A percentile compares a stretch with the other conserved stretches of the same genome.
Evolutionary conservation across 2,329 filamentous ascomycete species (phyloP).

Genomic region (Aspergillus fijiensis): DNA sequence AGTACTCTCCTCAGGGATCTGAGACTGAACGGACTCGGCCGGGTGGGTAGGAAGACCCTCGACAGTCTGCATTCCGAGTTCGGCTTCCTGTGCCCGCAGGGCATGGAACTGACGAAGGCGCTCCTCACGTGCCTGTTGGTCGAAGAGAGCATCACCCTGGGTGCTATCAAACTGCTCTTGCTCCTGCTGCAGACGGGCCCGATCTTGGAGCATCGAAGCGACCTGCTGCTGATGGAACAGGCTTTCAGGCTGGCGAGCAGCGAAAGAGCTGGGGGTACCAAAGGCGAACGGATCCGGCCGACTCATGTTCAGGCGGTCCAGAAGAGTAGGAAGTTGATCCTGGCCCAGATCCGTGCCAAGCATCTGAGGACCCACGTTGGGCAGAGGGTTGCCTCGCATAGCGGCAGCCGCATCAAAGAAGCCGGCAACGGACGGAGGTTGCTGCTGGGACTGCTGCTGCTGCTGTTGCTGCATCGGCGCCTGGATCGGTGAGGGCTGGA

Average conservation of each 20-base stretch:
- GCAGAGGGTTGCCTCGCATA: constrained; percentile 45
- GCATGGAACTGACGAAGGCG: constrained; percentile 82
- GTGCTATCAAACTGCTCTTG: constrained; percentile 55
- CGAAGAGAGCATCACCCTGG: constrained; percentile 47
- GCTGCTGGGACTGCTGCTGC: constrained; percentile 34
- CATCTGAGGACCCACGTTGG: constrained; percentile 38
- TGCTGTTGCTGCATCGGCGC: constrained; percentile 58
- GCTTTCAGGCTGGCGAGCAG: constrained; percentile 46
- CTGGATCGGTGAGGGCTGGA: constrained; percentile 60
- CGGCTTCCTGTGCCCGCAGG: constrained; percentile 70
- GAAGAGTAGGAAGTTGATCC: constrained; percentile 66
- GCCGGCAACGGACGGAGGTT: constrained; percentile 56
- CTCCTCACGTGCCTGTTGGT: constrained; percentile 58
- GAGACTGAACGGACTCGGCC: constrained; percentile 25
- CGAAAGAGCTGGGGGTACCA: constrained; percentile 46
- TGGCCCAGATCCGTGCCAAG: constrained; percentile 58
- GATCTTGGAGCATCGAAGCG: constrained; percentile 60
- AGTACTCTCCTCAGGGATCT: constrained; percentile 26
- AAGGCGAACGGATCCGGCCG: constrained; percentile 53
- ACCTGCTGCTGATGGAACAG: constrained; percentile 57
- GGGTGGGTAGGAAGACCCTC: constrained; percentile 46
- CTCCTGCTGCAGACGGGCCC: constrained; percentile 60
- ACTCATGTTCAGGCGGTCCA: constrained; percentile 65
- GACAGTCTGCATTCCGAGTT: constrained; percentile 36
- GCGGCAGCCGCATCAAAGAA: constrained; percentile 64